phyloP scores from a whole-genome alignment of 2,329 filamentous ascomycete species.

The Arthroderma sp. region DNA sequence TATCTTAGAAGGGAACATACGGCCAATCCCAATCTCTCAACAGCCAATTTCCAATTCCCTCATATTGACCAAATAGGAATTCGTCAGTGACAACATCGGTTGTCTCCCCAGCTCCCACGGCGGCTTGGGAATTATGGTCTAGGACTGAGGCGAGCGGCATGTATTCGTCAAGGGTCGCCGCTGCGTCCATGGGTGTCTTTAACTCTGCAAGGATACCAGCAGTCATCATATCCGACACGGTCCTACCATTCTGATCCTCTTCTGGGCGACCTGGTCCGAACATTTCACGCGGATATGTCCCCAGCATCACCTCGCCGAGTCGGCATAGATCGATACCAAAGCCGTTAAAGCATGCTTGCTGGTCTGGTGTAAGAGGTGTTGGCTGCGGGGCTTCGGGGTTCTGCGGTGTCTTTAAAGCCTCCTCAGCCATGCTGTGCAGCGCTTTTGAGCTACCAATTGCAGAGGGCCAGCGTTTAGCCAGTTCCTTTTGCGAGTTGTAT shows the following conservation, averaged over 20 bases:
- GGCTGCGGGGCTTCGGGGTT: conserved; percentile 8
- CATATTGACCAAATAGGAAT: conserved; percentile 15
- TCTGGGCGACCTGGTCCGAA: conserved; percentile 8
- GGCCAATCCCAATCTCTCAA: conserved; percentile 16
- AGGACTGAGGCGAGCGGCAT: conserved; percentile 15
- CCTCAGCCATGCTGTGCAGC: conserved; percentile 16
- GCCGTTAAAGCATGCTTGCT: conserved; percentile 14
- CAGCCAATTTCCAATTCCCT: conserved; percentile 20
- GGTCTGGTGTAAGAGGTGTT: conserved; percentile 13
- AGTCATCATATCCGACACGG: conserved; percentile 14
- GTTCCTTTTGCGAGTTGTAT: conserved; percentile 16
- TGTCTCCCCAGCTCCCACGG: conserved; percentile 4
- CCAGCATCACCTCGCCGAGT: conserved; percentile 14
- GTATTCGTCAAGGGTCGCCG: conserved; percentile 12
- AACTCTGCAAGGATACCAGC: conserved; percentile 13
- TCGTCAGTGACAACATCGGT: conserved; percentile 11
- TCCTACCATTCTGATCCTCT: conserved; percentile 12
- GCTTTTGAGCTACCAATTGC: conserved; percentile 16
- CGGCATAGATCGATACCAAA: conserved; percentile 17
- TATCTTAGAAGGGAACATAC: no score
- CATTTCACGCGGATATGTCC: conserved; percentile 8
- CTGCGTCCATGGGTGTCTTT: conserved; percentile 10
- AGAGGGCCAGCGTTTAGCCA: conserved; percentile 19
- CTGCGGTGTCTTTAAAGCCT: conserved; percentile 7
- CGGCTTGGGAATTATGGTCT: conserved; percentile 11